Base-by-base conservation (phyloP, 768 basidiomycete genomes). In the Ramaria rubella region DNA sequence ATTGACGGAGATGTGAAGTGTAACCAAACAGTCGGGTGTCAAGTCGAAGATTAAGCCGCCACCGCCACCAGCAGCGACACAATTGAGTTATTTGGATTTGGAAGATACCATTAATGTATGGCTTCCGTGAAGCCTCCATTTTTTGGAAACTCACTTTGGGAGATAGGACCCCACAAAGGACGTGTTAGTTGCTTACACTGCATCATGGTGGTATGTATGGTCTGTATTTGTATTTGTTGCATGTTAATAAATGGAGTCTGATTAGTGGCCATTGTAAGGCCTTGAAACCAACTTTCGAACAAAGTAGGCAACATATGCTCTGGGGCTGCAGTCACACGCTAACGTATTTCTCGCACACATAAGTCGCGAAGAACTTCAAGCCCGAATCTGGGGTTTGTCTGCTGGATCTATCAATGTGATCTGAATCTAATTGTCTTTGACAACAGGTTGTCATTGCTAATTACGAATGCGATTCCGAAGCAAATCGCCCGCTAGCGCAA, bases 211-310 rank as follows among this genome's bases (percentile, higher is more conserved):
- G 52, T 58, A 17, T 26, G 27, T 57, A 34, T 51, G 0, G 46
- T 33, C 40, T n/a, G 8, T 12, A 54, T 42, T 46, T 5, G 19
- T n/a, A 3, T 12, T 56, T 12, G 5, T 46, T 30, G 19, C 26
- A 49, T 48, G n/a, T 14, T 17, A n/a, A 4, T 53, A 33, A 14
- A 2, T 36, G n/a, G 30, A 52, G n/a, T n/a, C n/a, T n/a, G n/a
- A n/a, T n/a, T 24, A 56, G 94, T 62, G 92, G 93, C 29, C 94
- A 98, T 76, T 97, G 95, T 81, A 97, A 97, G 75, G 78, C 59
- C 61, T 69, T 96, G 70, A 94, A 94, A 70, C 93, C 94, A 19
- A 76, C 78, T 30, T 94, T 88, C 65, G 93, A 94, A 68, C 78
- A 88, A 68, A 84, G 85, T 86, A 42, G 7, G 58, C 57, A 30